Percentiles rank a stretch among this genome's conserved stretches.
phyloP scores from a whole-genome alignment of 1,284 basidiomycete genomes.

The Serendipita sp. region DNA sequence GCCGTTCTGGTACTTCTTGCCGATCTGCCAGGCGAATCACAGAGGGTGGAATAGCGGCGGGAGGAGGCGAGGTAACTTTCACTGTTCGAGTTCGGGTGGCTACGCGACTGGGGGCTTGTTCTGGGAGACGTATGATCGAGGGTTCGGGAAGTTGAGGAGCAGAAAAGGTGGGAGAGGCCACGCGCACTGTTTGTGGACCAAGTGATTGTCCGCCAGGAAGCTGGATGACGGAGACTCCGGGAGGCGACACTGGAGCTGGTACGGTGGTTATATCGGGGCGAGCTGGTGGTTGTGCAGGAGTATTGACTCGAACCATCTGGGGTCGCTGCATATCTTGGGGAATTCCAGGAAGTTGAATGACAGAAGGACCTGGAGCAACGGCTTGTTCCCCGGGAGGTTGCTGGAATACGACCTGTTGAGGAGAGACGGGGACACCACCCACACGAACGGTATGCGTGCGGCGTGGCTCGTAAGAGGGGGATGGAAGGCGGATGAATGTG shows the following conservation, averaged over 20 bases:
- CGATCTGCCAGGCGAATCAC: neutral
- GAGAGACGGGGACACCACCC: too few relatives aligned
- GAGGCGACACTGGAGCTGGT: neutral
- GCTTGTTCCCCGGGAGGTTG: neutral
- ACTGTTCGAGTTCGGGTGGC: neutral
- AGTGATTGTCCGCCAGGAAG: neutral
- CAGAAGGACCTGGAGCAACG: neutral
- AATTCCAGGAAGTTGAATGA: neutral
- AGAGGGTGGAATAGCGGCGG: neutral
- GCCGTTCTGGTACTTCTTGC: neutral
- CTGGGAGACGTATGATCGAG: neutral
- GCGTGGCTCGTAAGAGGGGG: neutral
- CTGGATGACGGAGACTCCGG: neutral
- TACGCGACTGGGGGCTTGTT: neutral
- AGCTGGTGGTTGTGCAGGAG: neutral
- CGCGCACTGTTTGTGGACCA: neutral
- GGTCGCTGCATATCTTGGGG: neutral
- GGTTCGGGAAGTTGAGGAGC: neutral
- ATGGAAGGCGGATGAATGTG: neutral
- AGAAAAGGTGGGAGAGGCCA: neutral
- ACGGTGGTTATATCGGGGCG: too few relatives aligned
- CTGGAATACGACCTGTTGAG: too few relatives aligned
- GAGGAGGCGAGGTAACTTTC: neutral
- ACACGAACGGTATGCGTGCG: neutral
- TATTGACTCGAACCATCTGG: neutral